Conservation (phyloP, 768 basidiomycete species). For the Trametes cingulata region DNA sequence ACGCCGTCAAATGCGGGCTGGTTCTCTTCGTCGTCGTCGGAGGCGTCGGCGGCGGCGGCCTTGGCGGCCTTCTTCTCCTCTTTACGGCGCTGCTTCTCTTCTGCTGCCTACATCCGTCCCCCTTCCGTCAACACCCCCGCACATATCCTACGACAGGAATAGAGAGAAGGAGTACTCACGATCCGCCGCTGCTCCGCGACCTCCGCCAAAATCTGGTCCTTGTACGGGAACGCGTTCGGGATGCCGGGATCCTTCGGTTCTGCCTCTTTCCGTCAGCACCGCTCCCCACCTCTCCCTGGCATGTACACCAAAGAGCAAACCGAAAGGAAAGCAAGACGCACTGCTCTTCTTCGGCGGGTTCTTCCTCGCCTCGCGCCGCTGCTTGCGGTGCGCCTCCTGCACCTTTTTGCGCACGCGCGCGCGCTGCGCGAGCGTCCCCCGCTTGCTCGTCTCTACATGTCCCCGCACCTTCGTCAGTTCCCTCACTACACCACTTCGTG, state of each 20-base stretch:
- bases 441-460: slow-evolving; percentile 76
- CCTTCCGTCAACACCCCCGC: no score
- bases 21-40: slow-evolving; percentile 33
- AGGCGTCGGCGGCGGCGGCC: slow-evolving; percentile 29
- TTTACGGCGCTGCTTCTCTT: slow-evolving; percentile 69
- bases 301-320: no score
- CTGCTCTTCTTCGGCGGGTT: slow-evolving; percentile 88
- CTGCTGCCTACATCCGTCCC: slow-evolving; percentile 54
- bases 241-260: slow-evolving; percentile 92
- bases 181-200: slow-evolving; percentile 77
- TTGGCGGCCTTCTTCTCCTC: slow-evolving; percentile 60
- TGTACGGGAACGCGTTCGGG: slow-evolving; percentile 91
- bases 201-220: slow-evolving; percentile 92
- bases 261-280: slow-evolving; percentile 30
- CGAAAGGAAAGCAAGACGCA: slow-evolving; percentile 39
- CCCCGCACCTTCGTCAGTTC: not conserved
- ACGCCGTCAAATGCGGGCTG: slow-evolving; percentile 48
- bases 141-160: no score
- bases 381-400: slow-evolving; percentile 75
- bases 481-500: not conserved
- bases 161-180: slow-evolving; percentile 43
- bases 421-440: slow-evolving; percentile 71
- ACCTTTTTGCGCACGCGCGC: slow-evolving; percentile 74
- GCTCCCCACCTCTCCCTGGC: no score
- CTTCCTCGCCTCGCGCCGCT: slow-evolving; percentile 71